These are phyloP conservation scores for Globisporangium irregulare DNA, from an alignment of 352 stramenopile genomes.

Conservation along the genomic window DNA sequence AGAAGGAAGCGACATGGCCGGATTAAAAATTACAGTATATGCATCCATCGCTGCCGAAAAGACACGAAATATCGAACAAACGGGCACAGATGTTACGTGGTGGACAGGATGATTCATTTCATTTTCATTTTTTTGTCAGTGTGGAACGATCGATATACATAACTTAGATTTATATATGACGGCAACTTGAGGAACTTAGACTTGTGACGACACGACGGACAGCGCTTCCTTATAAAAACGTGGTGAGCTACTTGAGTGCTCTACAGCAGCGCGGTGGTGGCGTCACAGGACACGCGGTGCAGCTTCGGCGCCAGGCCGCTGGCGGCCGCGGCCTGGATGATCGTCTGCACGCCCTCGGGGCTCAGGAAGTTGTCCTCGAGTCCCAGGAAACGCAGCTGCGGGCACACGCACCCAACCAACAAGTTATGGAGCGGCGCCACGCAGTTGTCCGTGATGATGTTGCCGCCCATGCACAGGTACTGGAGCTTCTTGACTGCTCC, in stretches of 20 bases:
- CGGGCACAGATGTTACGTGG: background rate
- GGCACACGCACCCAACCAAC: slow-evolving; percentile 32
- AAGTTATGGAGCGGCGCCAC: slow-evolving; percentile 45
- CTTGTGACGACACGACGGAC: background rate
- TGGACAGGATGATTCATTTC: background rate
- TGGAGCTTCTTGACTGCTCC: slow-evolving; percentile 34
- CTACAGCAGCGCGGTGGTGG: slow-evolving; percentile 1
- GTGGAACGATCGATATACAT: background rate
- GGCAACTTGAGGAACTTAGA: background rate
- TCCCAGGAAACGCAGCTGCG: slow-evolving; percentile 61
- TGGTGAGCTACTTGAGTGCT: background rate
- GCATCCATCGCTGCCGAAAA: background rate
- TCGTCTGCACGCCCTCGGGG: slow-evolving; percentile 49
- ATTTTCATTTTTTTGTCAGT: background rate
- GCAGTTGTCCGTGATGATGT: slow-evolving; percentile 80
- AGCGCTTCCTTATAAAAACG: slow-evolving; percentile 4
- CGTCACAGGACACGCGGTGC: slow-evolving; percentile 50
- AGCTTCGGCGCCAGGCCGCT: slow-evolving; percentile 43
- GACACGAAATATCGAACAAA: background rate
- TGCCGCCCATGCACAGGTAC: slow-evolving; percentile 76
- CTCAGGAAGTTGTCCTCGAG: slow-evolving; percentile 84
- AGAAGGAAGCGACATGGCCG: background rate
- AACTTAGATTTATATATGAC: background rate
- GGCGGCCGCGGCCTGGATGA: slow-evolving; percentile 51
- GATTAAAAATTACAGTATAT: background rate